Evolutionary conservation across 495 filamentous ascomycete species (phyloP).

Genomic region (Aspergillus olivimuriae): DNA sequence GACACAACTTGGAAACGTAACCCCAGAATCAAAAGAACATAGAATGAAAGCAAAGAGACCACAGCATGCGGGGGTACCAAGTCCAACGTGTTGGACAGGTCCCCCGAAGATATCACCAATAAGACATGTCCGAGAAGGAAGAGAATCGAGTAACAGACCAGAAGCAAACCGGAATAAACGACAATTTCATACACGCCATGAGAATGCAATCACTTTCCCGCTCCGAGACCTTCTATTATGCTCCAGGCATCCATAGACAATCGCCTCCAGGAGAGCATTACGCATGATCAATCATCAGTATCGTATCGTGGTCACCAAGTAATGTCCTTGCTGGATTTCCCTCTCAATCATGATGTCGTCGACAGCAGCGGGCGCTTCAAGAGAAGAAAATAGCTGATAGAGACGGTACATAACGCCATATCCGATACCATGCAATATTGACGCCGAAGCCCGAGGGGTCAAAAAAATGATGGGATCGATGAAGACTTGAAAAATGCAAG

Average conservation of each 20-base stretch:
- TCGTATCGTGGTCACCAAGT: slow-evolving; percentile 10
- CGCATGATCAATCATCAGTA: slow-evolving; percentile 17
- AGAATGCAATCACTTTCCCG: slow-evolving; percentile 9
- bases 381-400: slow-evolving; percentile 5
- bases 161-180: slow-evolving; percentile 5
- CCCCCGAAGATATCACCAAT: slow-evolving; percentile 33
- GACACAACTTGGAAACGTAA: slow-evolving; percentile 6
- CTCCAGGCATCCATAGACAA: slow-evolving; percentile 23
- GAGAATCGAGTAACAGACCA: slow-evolving; percentile 10
- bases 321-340: slow-evolving; percentile 4
- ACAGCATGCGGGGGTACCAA: too few species aligned
- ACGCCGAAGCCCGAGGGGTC: slow-evolving; percentile 12
- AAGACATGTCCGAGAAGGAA: slow-evolving; percentile 27
- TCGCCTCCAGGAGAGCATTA: slow-evolving; percentile 2
- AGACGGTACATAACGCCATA: slow-evolving; percentile 9
- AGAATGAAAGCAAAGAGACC: too few species aligned
- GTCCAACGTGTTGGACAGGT: slow-evolving; percentile 20
- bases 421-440: slow-evolving; percentile 15
- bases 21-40: slow-evolving; percentile 3
- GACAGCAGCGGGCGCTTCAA: slow-evolving; percentile 10
- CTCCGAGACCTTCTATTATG: slow-evolving; percentile 16
- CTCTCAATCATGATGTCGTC: slow-evolving; percentile 10
- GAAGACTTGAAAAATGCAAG: slow-evolving; percentile 16
- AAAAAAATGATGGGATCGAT: slow-evolving; percentile 1
- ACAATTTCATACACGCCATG: slow-evolving; percentile 18